Percentiles rank a stretch among this genome's conserved stretches.
Conservation (phyloP, 495 filamentous ascomycete species). For the Penicillium lagena region DNA sequence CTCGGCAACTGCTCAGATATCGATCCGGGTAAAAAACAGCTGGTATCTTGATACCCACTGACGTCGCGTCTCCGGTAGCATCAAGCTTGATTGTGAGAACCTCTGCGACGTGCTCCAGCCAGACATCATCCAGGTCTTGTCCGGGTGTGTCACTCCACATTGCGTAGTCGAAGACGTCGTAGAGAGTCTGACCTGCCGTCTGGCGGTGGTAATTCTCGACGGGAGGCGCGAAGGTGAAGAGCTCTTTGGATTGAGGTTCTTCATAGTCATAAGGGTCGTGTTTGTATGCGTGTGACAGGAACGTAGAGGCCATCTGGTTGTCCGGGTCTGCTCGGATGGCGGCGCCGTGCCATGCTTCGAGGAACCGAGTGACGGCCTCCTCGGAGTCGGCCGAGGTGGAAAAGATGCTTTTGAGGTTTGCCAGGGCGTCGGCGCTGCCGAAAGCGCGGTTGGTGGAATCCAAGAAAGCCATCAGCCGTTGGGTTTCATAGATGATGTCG, state of each 20-base stretch:
- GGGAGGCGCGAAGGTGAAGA: conserved; percentile 32
- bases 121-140: conserved; percentile 46
- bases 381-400: conserved; percentile 25
- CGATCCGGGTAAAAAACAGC: conserved; percentile 70
- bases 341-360: conserved; percentile 38
- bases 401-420: conserved; percentile 35
- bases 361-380: conserved; percentile 24
- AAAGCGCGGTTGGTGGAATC: conserved; percentile 75
- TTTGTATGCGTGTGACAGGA: conserved; percentile 35
- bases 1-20: conserved; percentile 57
- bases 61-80: conserved; percentile 36
- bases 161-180: conserved; percentile 63
- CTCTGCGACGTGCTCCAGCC: conserved; percentile 54
- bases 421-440: conserved; percentile 61
- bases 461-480: conserved; percentile 83
- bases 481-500: conserved; percentile 46
- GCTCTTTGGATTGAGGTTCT: conserved; percentile 28
- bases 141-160: conserved; percentile 54
- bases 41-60: conserved; percentile 60
- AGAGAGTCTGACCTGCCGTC: conserved; percentile 60
- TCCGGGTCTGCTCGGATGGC: conserved; percentile 33
- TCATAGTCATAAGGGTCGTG: conserved; percentile 22
- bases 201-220: conserved; percentile 37
- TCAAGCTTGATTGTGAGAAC: conserved; percentile 59
- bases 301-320: conserved; percentile 30